Conservation (phyloP, 257 asterid genomes). For the Mitragyna speciosa region DNA sequence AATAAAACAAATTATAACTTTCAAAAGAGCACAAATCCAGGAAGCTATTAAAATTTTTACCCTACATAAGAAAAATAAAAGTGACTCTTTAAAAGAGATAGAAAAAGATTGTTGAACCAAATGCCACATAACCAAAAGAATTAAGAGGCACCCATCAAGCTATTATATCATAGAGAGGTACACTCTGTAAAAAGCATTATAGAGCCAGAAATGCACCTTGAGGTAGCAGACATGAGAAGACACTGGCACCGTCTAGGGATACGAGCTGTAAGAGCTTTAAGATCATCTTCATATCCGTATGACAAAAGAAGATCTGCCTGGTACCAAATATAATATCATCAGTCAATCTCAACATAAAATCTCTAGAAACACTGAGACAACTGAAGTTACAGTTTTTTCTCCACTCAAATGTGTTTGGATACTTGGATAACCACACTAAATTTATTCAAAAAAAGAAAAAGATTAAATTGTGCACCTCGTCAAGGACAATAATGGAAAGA, state of each 20-base stretch:
- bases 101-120: background rate
- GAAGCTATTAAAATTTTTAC: background rate
- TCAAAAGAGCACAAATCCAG: background rate
- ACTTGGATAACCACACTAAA: background rate
- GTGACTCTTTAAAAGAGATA: background rate
- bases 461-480: slow-evolving; percentile 60
- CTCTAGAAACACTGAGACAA: background rate
- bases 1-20: background rate
- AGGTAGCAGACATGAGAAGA: slow-evolving; percentile 98
- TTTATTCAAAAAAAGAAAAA: no score
- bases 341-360: background rate
- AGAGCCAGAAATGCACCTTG: slow-evolving; percentile 53
- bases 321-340: slow-evolving; percentile 24
- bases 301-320: slow-evolving; percentile 99
- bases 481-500: slow-evolving; percentile 80
- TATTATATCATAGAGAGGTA: background rate
- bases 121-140: background rate
- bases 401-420: background rate
- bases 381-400: background rate
- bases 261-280: slow-evolving; percentile 73
- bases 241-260: slow-evolving; percentile 90
- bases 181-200: slow-evolving; percentile 6
- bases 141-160: background rate
- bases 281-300: slow-evolving; percentile 84
- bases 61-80: background rate